Evolutionary conservation across 306 rosid genomes (phyloP), one percentile per base, ranked within the genome.

Genomic region (Casuarina cunninghamiana): DNA sequence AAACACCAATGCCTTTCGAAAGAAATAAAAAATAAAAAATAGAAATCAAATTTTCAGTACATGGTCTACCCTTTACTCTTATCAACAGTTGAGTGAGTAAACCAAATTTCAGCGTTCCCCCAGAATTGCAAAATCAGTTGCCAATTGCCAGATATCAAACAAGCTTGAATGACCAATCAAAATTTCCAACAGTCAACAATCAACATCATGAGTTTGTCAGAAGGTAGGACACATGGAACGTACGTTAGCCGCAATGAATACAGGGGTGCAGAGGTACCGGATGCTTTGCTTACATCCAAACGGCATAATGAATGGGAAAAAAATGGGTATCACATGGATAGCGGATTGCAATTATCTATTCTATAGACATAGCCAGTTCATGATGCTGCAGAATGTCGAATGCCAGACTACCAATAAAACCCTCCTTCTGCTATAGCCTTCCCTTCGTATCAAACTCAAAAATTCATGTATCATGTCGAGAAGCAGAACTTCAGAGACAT

Each of bases 281-380:
- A 73, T 71, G 83, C 84, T 87, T 85, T 66, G 71, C 81, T 76
- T 78, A 53, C 88, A 81, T 78, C 82, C 86, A 62, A 81, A 79
- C 68, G 83, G 82, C 76, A 77, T 84, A 83, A 80, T 68, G 89
- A 90, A 82, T 75, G 65, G 71, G 78, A 71, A 75, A 78, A 81
- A 77, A 77, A 75, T 77, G 80, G 82, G 78, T 74, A 86, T 84
- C 77, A 78, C 79, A 71, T 67, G 76, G 81, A 80, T 50, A 76
- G 76, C 53, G 86, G 77, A 82, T 65, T 83, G 69, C 78, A 78
- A 74, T 70, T 75, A 53, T 85, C 78, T 55, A 46, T 77, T 68
- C 75, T 39, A 63, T 37, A 76, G 79, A 83, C 72, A 78, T 12
- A 74, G 73, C 32, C 55, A 13, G 49, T 37, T 6, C 69, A 51